These are phyloP conservation scores for Suhomyces bolitotheri DNA, from an alignment of 1,139 yeast species.

Conservation along the genomic window DNA sequence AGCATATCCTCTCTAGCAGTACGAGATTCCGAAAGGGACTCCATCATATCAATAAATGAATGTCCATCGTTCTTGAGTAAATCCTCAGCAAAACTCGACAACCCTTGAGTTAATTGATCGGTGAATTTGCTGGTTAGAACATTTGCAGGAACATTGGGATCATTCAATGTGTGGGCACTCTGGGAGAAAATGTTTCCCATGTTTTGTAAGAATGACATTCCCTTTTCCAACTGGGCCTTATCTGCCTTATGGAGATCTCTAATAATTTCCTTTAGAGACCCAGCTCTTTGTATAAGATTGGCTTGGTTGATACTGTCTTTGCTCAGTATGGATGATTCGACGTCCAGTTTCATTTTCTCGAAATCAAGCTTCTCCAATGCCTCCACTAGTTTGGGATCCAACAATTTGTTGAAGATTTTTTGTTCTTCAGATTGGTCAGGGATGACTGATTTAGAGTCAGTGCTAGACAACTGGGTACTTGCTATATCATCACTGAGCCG, in stretches of 20 bases:
- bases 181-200: slow-evolving; percentile 24
- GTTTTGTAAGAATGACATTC: slow-evolving; percentile 29
- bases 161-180: slow-evolving; percentile 6
- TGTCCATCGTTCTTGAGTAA: slow-evolving; percentile 72
- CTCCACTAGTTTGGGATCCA: slow-evolving; percentile 34
- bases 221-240: slow-evolving; percentile 30
- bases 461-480: slow-evolving; percentile 5
- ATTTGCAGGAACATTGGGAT: slow-evolving; percentile 3
- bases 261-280: slow-evolving; percentile 31
- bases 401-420: slow-evolving; percentile 24
- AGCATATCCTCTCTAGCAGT: slow-evolving; percentile 48
- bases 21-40: slow-evolving; percentile 62
- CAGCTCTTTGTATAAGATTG: slow-evolving; percentile 30
- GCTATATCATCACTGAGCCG: slow-evolving; percentile 14
- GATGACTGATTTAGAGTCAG: neutral
- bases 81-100: slow-evolving; percentile 74
- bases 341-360: slow-evolving; percentile 28
- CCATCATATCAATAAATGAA: slow-evolving; percentile 76
- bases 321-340: slow-evolving; percentile 16
- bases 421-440: slow-evolving; percentile 12
- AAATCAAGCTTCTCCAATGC: slow-evolving; percentile 32
- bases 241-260: slow-evolving; percentile 31
- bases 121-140: slow-evolving; percentile 13
- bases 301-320: slow-evolving; percentile 22
- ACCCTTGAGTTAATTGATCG: slow-evolving; percentile 33